Percentiles rank a stretch among this genome's conserved stretches.
phyloP scores from a whole-genome alignment of 257 asterid species.

The Ilex aquifolium region DNA sequence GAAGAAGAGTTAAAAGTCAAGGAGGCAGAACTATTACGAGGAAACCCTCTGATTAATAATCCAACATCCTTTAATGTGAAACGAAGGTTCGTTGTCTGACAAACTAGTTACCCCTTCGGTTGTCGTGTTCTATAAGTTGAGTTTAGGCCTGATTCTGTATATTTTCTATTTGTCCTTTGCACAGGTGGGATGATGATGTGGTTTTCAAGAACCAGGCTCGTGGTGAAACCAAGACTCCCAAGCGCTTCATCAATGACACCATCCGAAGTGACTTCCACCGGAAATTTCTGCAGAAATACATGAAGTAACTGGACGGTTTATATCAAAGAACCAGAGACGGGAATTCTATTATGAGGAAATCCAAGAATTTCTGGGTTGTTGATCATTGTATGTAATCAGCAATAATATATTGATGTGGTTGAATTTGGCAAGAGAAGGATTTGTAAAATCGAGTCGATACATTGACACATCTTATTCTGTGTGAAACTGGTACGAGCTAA shows the following conservation, averaged over 20 bases:
- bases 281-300: constrained; percentile 72
- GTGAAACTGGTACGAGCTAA: no score
- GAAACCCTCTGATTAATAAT: constrained; percentile 76
- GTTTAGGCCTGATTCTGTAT: background rate
- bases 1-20: constrained; percentile 80
- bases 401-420: no score
- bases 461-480: no score
- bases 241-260: constrained; percentile 90
- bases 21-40: constrained; percentile 75
- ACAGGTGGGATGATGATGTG: constrained; percentile 98
- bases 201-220: constrained; percentile 97
- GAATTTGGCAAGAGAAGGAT: no score
- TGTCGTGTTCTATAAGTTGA: no score
- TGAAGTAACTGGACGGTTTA: constrained; percentile 23
- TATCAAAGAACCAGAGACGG: no score
- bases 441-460: no score
- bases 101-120: background rate
- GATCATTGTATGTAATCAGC: no score
- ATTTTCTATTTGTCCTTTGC: background rate
- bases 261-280: constrained; percentile 83
- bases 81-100: constrained; percentile 46
- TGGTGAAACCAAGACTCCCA: constrained; percentile 63
- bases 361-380: no score
- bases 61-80: constrained; percentile 69
- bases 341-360: no score